A percentile compares a stretch with the other conserved stretches of the same genome.
These are phyloP conservation scores for Camellia lanceoleosa DNA, from an alignment of 148 eudicot genomes.

Conservation along the genomic window DNA sequence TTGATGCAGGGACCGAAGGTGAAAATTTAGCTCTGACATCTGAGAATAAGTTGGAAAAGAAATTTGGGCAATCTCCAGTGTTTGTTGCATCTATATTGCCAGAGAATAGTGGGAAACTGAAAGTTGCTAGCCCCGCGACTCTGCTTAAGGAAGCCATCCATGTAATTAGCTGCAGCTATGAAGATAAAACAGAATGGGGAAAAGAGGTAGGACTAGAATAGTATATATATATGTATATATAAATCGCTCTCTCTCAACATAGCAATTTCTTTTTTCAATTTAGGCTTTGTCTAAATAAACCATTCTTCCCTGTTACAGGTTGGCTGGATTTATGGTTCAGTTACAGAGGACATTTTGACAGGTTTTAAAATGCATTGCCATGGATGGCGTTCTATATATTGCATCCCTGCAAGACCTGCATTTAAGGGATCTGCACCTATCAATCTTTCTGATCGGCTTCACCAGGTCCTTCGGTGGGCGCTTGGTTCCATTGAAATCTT, in stretches of 20 bases:
- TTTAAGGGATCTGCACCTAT: conserved; percentile 35
- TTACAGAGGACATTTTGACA: conserved; percentile 32
- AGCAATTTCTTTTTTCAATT: neutral
- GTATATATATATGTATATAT: neutral
- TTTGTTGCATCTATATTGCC: conserved; percentile 28
- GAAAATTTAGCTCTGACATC: conserved; percentile 13
- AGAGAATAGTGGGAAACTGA: conserved; percentile 18
- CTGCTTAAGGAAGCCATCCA: conserved; percentile 30
- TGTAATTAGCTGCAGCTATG: conserved; percentile 32
- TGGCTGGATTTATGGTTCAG: conserved; percentile 35
- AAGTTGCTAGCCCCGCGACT: conserved; percentile 16
- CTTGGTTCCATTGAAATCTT: conserved; percentile 32
- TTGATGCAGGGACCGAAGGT: conserved; percentile 15
- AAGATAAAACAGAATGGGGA: conserved; percentile 38
- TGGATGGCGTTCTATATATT: conserved; percentile 33
- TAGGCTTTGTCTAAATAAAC: neutral
- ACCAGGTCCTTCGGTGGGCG: conserved; percentile 34
- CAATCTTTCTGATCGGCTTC: conserved; percentile 32
- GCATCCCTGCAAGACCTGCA: conserved; percentile 32
- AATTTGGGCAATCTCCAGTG: conserved; percentile 31
- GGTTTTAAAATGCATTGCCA: conserved; percentile 37
- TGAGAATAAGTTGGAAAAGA: conserved; percentile 25
- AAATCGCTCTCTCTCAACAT: neutral
- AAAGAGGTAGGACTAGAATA: conserved; percentile 22
- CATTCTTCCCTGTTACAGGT: conserved; percentile 9